phyloP scores from a whole-genome alignment of 345 rosid species.

The Corchorus olitorius region DNA sequence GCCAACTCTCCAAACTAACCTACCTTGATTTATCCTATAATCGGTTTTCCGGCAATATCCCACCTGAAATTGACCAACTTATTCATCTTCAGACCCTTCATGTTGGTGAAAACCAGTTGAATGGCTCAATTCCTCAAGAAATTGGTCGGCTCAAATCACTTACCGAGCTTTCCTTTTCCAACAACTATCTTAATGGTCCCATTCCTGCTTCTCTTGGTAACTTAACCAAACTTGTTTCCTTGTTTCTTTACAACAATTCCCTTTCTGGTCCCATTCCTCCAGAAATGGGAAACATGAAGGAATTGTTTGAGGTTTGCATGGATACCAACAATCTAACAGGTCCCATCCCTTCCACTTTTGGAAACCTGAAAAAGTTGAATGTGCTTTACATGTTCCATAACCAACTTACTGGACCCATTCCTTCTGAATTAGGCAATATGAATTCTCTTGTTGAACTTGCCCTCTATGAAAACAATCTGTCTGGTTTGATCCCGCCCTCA shows the following conservation, averaged over 20 bases:
- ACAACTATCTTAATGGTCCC: constrained; percentile 19
- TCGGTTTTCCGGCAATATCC: constrained; percentile 12
- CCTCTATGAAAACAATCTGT: constrained; percentile 16
- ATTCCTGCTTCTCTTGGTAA: constrained; percentile 30
- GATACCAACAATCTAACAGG: constrained; percentile 23
- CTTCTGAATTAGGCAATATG: constrained; percentile 23
- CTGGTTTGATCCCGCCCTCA: constrained; percentile 23
- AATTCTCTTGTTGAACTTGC: neutral
- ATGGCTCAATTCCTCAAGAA: constrained; percentile 25
- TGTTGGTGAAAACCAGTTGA: constrained; percentile 5
- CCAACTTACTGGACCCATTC: constrained; percentile 3
- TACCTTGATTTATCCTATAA: constrained; percentile 27
- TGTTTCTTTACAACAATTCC: neutral
- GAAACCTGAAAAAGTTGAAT: constrained; percentile 18
- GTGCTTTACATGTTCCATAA: neutral
- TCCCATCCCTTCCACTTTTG: constrained; percentile 26
- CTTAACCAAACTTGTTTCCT: constrained; percentile 5
- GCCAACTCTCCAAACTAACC: constrained; percentile 22
- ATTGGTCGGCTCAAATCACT: constrained; percentile 20
- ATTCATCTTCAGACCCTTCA: constrained; percentile 17
- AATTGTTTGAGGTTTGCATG: constrained; percentile 14
- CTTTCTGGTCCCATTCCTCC: constrained; percentile 25
- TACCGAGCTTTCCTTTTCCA: constrained; percentile 16
- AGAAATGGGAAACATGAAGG: constrained; percentile 21
- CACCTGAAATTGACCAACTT: constrained; percentile 25